Conservation (phyloP, 2,329 filamentous ascomycete genomes). For the Venturia oleaginea region DNA sequence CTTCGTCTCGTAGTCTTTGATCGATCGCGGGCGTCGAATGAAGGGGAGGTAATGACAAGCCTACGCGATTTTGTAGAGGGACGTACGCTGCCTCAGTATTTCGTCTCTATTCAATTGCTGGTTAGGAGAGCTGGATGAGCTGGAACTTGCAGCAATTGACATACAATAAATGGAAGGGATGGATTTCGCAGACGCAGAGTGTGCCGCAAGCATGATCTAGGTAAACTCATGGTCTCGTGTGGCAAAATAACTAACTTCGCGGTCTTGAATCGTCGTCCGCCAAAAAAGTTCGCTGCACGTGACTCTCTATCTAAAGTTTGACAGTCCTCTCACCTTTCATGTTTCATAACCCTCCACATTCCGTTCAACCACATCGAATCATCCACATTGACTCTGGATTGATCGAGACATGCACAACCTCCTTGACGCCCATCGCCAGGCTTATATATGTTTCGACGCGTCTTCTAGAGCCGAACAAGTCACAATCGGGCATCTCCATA, state of each 20-base stretch:
- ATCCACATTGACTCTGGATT: neutral
- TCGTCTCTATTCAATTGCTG: slow-evolving; percentile 20
- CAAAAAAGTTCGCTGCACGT: neutral
- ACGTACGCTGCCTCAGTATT: slow-evolving; percentile 16
- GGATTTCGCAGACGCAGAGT: neutral
- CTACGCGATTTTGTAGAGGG: slow-evolving; percentile 18
- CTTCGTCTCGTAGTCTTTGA: slow-evolving; percentile 38
- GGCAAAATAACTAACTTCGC: neutral
- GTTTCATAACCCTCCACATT: neutral
- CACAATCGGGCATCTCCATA: neutral
- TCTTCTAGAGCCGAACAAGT: neutral
- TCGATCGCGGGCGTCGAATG: slow-evolving; percentile 25
- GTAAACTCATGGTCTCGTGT: neutral
- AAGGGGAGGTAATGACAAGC: slow-evolving; percentile 41
- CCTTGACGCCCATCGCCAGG: neutral
- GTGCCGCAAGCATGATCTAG: slow-evolving; percentile 1
- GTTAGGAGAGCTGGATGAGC: neutral
- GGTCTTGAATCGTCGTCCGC: neutral
- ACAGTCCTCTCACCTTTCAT: neutral
- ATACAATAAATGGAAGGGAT: neutral
- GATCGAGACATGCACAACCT: slow-evolving; percentile 1
- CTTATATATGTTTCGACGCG: neutral
- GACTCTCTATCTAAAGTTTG: too few relatives aligned
- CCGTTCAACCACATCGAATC: neutral
- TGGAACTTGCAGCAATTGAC: neutral